Evolutionary conservation across 805 yeast genomes (phyloP).

Genomic region (Metschnikowia bowlesiae): DNA sequence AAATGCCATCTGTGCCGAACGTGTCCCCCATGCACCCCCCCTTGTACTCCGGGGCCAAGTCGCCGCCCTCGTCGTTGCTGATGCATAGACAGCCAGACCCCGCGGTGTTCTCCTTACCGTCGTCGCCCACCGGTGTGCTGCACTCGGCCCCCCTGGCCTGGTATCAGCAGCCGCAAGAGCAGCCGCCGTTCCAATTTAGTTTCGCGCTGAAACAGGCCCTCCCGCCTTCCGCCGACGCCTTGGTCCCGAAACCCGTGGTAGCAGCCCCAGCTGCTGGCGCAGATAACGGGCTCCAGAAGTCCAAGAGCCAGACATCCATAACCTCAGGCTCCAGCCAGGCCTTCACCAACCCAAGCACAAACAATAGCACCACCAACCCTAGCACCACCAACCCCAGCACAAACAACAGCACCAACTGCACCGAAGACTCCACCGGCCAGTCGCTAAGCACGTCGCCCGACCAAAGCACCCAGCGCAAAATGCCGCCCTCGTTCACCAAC

Average conservation of each 20-base stretch:
- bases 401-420: slow-evolving; percentile 14
- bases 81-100: slow-evolving; percentile 11
- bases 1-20: slow-evolving; percentile 9
- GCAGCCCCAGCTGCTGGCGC: neutral
- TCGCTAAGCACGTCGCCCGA: slow-evolving; percentile 37
- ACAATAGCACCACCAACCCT: slow-evolving; percentile 13
- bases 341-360: slow-evolving; percentile 21
- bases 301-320: slow-evolving; percentile 25
- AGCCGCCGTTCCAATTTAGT: neutral
- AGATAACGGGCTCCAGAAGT: slow-evolving; percentile 17
- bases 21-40: slow-evolving; percentile 5
- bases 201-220: neutral
- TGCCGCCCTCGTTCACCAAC: slow-evolving; percentile 26
- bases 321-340: slow-evolving; percentile 19
- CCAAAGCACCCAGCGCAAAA: slow-evolving; percentile 7
- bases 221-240: slow-evolving; percentile 13
- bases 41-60: neutral
- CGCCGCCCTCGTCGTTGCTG: neutral
- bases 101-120: slow-evolving; percentile 27
- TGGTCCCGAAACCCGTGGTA: slow-evolving; percentile 4
- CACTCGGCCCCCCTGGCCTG: slow-evolving; percentile 2
- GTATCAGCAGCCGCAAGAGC: neutral
- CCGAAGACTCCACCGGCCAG: slow-evolving; percentile 24
- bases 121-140: slow-evolving; percentile 23
- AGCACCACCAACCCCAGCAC: slow-evolving; percentile 16